Base-by-base conservation (phyloP, 2,329 filamentous ascomycete genomes). In the Microsporum audouinii region DNA sequence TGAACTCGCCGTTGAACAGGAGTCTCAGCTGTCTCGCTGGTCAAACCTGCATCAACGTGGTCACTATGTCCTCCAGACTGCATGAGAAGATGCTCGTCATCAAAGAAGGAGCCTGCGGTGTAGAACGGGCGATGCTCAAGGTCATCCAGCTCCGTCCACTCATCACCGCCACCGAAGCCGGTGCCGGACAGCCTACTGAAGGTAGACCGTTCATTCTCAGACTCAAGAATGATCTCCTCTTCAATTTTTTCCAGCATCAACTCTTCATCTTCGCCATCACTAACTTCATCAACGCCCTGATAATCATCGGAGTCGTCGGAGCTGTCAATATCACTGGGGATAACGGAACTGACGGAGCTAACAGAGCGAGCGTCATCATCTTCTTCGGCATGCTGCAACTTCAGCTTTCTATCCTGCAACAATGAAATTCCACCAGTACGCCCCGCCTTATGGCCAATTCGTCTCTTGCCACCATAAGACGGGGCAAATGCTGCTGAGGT, bases 231-330 rank as follows among this genome's bases (percentile, higher is more conserved):
- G 67, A 86, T 83, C 72, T 85, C 81, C 77, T 91, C 88, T 81
- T 94, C 89, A 78, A 84, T 81, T 79, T 85, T 83, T 69, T 88
- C 82, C 61, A 92, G 84, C 79, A 88, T 84, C 65, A 88, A 84
- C 72, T 92, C 87, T 71, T 92, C 88, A 65, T 89, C 86, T 64
- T 91, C 88, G 8, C 84, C 86, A 67, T 91, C 88, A 66, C 83
- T 88, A 63, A 95, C 87, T 58, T 90, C 84, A 70, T 92, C 88
- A 63, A 95, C 86, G 41, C 80, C 87, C 1, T 85, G 88, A 72
- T 91, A 90, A 64, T 70, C 73, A 27, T 71, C 71, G 6, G 71
- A 71, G 36, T 66, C 63, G 38, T 59, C 60, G 10, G 60, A 62
- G n/a, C 39, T 61, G 8, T 36, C 61, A 10, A 61, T 62, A n/a